Percentiles rank a stretch among this genome's conserved stretches.
Evolutionary conservation across 148 eudicot species (phyloP).

Genomic region (Gaultheria prostrata): DNA sequence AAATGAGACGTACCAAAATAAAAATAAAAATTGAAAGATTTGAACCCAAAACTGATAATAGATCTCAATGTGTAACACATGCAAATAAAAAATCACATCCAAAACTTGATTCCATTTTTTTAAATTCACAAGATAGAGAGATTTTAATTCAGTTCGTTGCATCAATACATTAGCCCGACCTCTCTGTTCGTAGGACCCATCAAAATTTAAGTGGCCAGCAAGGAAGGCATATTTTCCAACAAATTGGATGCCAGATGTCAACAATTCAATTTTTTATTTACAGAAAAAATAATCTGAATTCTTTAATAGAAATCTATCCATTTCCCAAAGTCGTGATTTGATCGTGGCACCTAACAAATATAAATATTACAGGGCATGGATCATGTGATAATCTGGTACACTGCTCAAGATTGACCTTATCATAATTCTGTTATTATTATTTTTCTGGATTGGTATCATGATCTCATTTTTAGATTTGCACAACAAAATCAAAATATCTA

Average conservation of each 20-base stretch:
- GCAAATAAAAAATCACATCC: not conserved
- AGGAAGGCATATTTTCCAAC: not conserved
- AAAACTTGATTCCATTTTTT: not conserved
- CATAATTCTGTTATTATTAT: no score
- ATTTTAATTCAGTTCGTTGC: not conserved
- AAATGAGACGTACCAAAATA: no score
- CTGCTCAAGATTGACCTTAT: no score
- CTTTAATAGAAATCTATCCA: not conserved
- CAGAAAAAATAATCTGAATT: no score
- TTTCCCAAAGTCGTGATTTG: not conserved
- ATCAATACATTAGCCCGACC: not conserved
- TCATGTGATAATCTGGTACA: no score
- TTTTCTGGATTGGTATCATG: no score
- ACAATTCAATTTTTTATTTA: no score
- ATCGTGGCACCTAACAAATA: not conserved
- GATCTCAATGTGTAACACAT: not conserved
- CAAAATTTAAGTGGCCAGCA: not conserved
- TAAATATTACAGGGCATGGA: no score
- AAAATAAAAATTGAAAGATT: no score
- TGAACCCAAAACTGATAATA: not conserved
- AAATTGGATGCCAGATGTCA: not conserved
- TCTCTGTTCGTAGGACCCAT: not conserved
- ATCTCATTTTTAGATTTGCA: no score
- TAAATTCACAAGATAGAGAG: not conserved
- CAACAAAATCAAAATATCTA: no score